These are phyloP conservation scores for Hymenoscyphus albidus DNA, from an alignment of 2,329 filamentous ascomycete species.

Conservation along the genomic window DNA sequence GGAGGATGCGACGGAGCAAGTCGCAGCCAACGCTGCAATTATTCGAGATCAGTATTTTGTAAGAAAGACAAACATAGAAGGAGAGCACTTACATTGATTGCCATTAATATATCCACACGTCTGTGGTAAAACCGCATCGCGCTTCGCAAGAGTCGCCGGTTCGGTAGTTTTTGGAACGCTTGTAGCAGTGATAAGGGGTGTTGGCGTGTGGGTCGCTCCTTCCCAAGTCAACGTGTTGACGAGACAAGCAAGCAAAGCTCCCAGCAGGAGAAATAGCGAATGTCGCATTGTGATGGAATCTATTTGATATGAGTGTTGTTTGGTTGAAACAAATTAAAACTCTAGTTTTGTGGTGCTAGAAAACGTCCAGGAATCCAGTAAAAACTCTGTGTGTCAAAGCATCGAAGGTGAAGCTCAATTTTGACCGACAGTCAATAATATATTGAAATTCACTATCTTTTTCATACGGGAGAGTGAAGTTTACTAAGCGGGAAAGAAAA, in stretches of 20 bases:
- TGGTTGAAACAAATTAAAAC: neutral
- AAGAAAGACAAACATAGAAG: too few relatives aligned
- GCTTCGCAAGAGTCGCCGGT: neutral
- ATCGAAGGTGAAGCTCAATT: too few relatives aligned
- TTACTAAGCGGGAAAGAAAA: too few relatives aligned
- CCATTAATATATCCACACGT: neutral
- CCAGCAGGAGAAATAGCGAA: neutral
- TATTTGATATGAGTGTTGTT: too few relatives aligned
- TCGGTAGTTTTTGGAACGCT: neutral
- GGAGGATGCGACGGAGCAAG: constrained; percentile 16
- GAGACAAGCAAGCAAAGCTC: neutral
- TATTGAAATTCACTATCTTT: too few relatives aligned
- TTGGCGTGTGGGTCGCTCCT: neutral
- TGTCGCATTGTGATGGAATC: neutral
- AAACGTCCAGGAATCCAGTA: too few relatives aligned
- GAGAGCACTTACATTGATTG: neutral
- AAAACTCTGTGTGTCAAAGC: too few relatives aligned
- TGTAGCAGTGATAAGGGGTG: neutral
- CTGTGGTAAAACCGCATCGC: neutral
- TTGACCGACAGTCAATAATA: too few relatives aligned
- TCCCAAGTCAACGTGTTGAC: neutral
- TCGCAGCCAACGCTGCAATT: constrained; percentile 6
- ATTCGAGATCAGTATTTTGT: neutral
- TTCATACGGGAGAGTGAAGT: too few relatives aligned
- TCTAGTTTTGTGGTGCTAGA: neutral